Percentiles rank a stretch among this genome's conserved stretches.
Evolutionary conservation across 306 rosid species (phyloP).

Genomic region (Delonix regia): DNA sequence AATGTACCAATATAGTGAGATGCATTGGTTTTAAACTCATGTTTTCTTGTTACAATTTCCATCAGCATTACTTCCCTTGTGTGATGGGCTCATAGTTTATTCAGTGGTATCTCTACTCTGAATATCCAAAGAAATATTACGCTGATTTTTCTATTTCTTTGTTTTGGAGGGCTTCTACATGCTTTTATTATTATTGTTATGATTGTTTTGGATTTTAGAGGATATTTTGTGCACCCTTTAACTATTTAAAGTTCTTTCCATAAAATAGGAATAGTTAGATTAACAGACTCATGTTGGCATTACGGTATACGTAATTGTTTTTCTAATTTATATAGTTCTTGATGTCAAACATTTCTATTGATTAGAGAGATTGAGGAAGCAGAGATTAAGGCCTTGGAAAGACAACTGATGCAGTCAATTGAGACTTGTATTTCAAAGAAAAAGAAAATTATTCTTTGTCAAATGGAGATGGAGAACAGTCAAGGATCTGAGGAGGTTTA

Average conservation of each 20-base stretch:
- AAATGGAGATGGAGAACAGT: conserved; percentile 72
- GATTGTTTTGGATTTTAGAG: background rate
- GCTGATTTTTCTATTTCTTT: background rate
- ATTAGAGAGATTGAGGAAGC: conserved; percentile 81
- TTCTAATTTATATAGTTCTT: conserved; percentile 9
- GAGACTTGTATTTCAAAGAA: conserved; percentile 78
- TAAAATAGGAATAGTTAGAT: background rate
- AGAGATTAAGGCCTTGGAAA: conserved; percentile 80
- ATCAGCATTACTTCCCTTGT: background rate
- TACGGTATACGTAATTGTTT: background rate
- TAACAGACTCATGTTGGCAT: background rate
- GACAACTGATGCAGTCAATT: conserved; percentile 84
- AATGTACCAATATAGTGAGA: background rate
- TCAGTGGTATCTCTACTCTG: background rate
- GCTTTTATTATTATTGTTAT: background rate
- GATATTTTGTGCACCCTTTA: background rate
- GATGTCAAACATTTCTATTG: conserved; percentile 10
- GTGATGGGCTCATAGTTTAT: background rate
- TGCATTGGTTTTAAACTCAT: background rate
- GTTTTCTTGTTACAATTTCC: no score
- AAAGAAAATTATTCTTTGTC: conserved; percentile 75
- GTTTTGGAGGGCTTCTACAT: background rate
- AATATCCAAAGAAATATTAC: background rate
- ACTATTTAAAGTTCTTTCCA: background rate
- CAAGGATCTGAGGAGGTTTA: conserved; percentile 81